A percentile compares a stretch with the other conserved stretches of the same genome.
Evolutionary conservation across 352 stramenopile species (phyloP).

Genomic region (Blastocystis sp.): DNA sequence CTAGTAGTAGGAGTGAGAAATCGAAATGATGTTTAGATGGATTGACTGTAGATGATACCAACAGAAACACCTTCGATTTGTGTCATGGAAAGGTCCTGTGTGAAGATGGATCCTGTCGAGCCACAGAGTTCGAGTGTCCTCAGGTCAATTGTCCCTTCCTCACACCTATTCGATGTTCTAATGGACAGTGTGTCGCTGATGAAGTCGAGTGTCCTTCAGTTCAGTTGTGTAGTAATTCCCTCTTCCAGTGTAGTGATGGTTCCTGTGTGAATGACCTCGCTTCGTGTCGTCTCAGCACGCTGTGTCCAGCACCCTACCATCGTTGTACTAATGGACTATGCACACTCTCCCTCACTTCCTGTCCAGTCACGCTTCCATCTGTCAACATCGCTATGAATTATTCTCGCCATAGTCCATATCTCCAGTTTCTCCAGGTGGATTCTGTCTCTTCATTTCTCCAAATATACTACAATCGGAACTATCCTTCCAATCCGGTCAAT

Average conservation of each 20-base stretch:
- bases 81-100: conserved; percentile 36
- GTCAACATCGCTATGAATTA: neutral
- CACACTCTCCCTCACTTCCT: neutral
- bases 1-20: neutral
- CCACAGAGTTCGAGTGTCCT: neutral
- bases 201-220: neutral
- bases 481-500: neutral
- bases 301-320: conserved; percentile 9
- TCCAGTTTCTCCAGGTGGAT: conserved; percentile 26
- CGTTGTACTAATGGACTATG: conserved; percentile 39
- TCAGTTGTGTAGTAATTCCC: neutral
- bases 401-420: neutral
- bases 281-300: neutral
- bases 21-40: neutral
- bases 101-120: conserved; percentile 31
- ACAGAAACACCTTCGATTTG: neutral
- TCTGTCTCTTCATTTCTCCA: neutral
- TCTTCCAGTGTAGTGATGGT: neutral
- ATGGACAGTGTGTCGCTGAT: conserved; percentile 7
- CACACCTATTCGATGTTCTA: neutral
- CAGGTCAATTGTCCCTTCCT: conserved; percentile 6
- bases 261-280: neutral
- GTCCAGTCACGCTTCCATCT: neutral
- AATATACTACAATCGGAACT: neutral
- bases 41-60: neutral